These are phyloP conservation scores for Arbutus unedo DNA, from an alignment of 148 eudicot genomes.

Conservation along the genomic window DNA sequence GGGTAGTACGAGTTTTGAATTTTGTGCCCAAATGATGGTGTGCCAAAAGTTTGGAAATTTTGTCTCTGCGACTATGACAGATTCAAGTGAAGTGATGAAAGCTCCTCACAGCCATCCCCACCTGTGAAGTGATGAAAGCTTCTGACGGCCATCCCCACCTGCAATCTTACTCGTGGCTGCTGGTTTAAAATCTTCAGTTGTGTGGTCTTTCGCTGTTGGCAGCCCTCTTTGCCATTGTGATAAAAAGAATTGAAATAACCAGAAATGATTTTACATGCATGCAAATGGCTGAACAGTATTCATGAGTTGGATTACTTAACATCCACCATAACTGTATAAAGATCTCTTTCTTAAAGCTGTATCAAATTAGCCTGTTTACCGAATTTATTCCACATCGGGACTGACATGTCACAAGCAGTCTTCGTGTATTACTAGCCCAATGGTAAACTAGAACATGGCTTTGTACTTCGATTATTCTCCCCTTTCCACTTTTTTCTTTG, in stretches of 20 bases:
- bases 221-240: neutral
- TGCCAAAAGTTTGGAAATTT: neutral
- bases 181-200: neutral
- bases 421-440: neutral
- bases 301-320: neutral
- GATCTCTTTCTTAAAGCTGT: neutral
- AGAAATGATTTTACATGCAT: neutral
- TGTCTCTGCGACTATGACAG: neutral
- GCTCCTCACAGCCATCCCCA: neutral
- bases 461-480: constrained; percentile 5
- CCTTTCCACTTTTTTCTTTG: neutral
- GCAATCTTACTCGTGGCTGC: neutral
- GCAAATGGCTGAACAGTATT: neutral
- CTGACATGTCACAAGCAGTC: neutral
- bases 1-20: neutral
- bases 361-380: neutral
- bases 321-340: neutral
- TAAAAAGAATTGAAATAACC: neutral
- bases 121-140: neutral
- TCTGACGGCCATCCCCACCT: neutral
- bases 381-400: neutral
- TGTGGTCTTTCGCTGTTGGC: neutral
- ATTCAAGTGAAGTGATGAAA: neutral
- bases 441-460: neutral
- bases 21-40: neutral